These are phyloP conservation scores for Trichoderma parareesei DNA, from an alignment of 495 filamentous ascomycete genomes.

Conservation along the genomic window DNA sequence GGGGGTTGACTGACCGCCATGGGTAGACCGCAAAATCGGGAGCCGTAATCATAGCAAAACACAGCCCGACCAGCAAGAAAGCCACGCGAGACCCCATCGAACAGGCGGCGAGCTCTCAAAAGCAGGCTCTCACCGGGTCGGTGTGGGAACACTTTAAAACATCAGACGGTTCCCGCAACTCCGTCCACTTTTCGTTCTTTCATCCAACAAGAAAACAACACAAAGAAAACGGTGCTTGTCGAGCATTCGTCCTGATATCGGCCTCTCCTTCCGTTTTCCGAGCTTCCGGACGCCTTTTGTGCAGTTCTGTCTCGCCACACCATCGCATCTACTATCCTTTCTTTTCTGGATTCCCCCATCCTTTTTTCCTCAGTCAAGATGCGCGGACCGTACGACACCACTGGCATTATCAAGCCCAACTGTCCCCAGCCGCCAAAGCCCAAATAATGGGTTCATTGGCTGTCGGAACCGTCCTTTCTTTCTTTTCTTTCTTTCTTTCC, in stretches of 20 bases:
- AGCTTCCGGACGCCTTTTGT: not conserved
- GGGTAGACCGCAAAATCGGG: conserved; percentile 3
- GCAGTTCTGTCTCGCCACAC: not conserved
- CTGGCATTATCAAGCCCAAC: conserved; percentile 10
- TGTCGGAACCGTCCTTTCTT: not conserved
- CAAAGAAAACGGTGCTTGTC: not conserved
- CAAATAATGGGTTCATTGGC: not conserved
- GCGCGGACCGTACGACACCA: conserved; percentile 10
- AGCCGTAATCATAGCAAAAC: not conserved
- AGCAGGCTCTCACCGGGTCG: not conserved
- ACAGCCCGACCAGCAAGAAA: not conserved
- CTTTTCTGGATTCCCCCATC: not conserved
- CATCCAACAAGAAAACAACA: conserved; percentile 2
- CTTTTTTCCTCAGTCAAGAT: not conserved
- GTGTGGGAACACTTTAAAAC: conserved; percentile 5
- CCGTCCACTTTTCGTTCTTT: conserved; percentile 5
- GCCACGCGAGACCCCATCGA: conserved; percentile 5
- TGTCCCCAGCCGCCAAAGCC: conserved; percentile 9
- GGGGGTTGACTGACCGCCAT: conserved; percentile 5
- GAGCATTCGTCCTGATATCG: not conserved
- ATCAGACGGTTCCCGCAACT: conserved; percentile 7
- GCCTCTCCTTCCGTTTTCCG: conserved; percentile 8
- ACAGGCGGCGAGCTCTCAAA: conserved; percentile 2
- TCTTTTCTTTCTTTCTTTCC: not conserved
- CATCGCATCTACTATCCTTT: not conserved